These are phyloP conservation scores for Fusarium sp. DNA, from an alignment of 2,329 filamentous ascomycete species.

Conservation along the genomic window DNA sequence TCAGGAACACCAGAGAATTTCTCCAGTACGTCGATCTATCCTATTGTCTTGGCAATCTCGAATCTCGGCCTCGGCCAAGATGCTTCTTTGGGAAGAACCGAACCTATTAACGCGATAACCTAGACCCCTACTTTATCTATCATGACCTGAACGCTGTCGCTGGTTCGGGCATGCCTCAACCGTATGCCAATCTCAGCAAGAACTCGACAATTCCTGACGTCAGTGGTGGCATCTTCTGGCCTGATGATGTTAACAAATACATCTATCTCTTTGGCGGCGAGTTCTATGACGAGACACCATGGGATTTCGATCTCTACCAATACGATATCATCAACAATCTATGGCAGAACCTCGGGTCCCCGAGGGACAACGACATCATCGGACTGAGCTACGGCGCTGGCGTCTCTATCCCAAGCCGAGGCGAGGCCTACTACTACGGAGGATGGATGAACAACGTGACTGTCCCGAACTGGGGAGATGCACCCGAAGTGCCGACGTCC, in stretches of 20 bases:
- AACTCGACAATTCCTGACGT: slow-evolving; percentile 61
- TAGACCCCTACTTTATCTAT: slow-evolving; percentile 55
- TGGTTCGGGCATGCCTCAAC: slow-evolving; percentile 58
- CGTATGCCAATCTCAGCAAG: slow-evolving; percentile 66
- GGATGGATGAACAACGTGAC: slow-evolving; percentile 67
- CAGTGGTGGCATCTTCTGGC: slow-evolving; percentile 61
- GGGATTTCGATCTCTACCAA: slow-evolving; percentile 59
- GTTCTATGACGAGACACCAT: slow-evolving; percentile 57
- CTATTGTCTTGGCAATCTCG: neutral
- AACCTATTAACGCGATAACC: slow-evolving; percentile 14
- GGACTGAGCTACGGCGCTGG: slow-evolving; percentile 65
- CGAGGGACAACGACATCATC: slow-evolving; percentile 49
- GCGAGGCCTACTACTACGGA: slow-evolving; percentile 67
- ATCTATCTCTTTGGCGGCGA: slow-evolving; percentile 70
- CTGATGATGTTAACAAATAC: slow-evolving; percentile 67
- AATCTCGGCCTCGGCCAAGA: neutral
- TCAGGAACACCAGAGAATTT: slow-evolving; percentile 59
- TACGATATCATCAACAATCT: slow-evolving; percentile 65
- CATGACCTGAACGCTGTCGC: slow-evolving; percentile 60
- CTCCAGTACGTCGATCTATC: slow-evolving; percentile 57
- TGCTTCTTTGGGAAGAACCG: neutral
- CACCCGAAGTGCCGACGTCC: slow-evolving; percentile 56
- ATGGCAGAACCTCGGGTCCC: slow-evolving; percentile 60
- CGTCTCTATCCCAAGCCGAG: slow-evolving; percentile 60
- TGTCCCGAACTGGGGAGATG: slow-evolving; percentile 57